Evolutionary conservation across 108 stramenopile species (phyloP).

Genomic region (Seminavis robusta): DNA sequence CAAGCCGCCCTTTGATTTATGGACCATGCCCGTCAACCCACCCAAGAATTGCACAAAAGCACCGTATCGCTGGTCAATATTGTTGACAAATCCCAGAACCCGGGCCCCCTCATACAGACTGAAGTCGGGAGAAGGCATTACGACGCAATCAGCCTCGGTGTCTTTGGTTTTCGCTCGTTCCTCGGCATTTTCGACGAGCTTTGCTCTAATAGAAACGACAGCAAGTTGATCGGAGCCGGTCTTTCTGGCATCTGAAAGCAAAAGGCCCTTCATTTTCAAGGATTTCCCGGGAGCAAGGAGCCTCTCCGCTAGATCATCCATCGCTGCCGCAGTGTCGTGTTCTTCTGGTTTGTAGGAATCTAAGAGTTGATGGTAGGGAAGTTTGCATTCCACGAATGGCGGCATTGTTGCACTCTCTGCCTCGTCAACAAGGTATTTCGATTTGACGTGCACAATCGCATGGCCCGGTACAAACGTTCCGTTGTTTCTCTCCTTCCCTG

Average conservation of each 20-base stretch:
- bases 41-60: constrained; percentile 82
- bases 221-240: constrained; percentile 53
- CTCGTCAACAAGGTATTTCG: constrained; percentile 56
- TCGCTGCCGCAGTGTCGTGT: constrained; percentile 42
- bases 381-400: constrained; percentile 57
- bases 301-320: constrained; percentile 55
- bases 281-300: constrained; percentile 68
- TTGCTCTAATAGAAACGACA: constrained; percentile 63
- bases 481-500: constrained; percentile 30
- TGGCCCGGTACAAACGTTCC: constrained; percentile 67
- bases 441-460: constrained; percentile 72
- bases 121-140: constrained; percentile 48
- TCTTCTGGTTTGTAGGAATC: constrained; percentile 60
- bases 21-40: constrained; percentile 76
- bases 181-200: constrained; percentile 49
- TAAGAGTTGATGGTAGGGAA: constrained; percentile 75
- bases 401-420: constrained; percentile 14
- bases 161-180: constrained; percentile 2
- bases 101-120: constrained; percentile 63
- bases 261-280: constrained; percentile 62
- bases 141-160: constrained; percentile 20
- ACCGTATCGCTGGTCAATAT: constrained; percentile 70
- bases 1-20: constrained; percentile 75
- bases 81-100: constrained; percentile 64
- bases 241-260: constrained; percentile 54